Evolutionary conservation across 441 rosid species (phyloP).

Genomic region (Bocquillonia castaneifolia): DNA sequence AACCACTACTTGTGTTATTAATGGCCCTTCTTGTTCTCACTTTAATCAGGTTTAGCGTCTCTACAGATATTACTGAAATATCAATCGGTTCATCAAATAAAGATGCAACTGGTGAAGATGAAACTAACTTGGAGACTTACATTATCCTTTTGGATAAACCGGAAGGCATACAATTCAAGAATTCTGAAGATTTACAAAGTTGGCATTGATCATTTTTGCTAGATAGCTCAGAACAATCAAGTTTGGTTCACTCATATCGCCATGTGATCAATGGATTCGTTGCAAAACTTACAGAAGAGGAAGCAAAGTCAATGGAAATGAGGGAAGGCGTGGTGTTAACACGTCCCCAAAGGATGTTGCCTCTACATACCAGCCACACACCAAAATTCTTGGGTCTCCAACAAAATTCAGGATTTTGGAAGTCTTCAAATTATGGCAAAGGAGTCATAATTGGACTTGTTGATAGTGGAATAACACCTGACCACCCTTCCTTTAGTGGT

Average conservation of each 20-base stretch:
- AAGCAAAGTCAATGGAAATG: conserved; percentile 27
- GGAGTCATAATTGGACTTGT: conserved; percentile 43
- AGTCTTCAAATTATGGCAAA: conserved; percentile 31
- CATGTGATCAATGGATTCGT: conserved; percentile 40
- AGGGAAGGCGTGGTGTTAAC: conserved; percentile 38
- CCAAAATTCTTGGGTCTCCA: conserved; percentile 41
- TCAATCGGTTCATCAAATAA: too few relatives aligned
- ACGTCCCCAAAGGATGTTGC: conserved; percentile 23
- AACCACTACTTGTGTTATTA: too few relatives aligned
- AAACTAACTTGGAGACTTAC: conserved; percentile 31
- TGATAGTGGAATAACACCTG: conserved; percentile 37
- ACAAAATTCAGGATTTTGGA: conserved; percentile 30
- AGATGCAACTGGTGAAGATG: too few relatives aligned
- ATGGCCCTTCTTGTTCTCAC: too few relatives aligned
- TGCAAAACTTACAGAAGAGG: conserved; percentile 34
- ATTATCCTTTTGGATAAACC: conserved; percentile 38
- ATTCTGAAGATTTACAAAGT: conserved; percentile 21
- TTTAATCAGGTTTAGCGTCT: too few relatives aligned
- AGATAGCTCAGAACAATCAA: conserved; percentile 5
- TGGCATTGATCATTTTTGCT: conserved; percentile 44
- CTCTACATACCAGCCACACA: conserved; percentile 31
- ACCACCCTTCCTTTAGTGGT: conserved; percentile 44
- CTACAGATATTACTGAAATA: too few relatives aligned
- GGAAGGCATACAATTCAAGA: conserved; percentile 9
- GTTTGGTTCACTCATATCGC: conserved; percentile 31